Evolutionary conservation across 257 asterid species (phyloP), one percentile per base, ranked within the genome.

Genomic region (Ilex aquifolium): DNA sequence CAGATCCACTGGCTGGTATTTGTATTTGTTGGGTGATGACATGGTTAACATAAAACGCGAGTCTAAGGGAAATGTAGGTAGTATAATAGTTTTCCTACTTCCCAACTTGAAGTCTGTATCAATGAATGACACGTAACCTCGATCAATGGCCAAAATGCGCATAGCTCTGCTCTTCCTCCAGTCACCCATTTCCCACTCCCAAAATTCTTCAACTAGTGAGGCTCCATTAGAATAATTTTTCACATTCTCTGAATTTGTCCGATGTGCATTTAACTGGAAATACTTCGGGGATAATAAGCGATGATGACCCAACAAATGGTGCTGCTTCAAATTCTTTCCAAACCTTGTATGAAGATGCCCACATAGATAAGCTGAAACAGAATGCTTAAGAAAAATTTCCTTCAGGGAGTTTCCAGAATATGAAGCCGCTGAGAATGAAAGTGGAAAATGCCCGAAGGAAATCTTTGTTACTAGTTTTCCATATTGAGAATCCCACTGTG

Each of bases 161-260:
- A 93, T 87, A 31, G 83, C 75, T 81, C 96, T 67, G 73, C 78
- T 84, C 74, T 72, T 77, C 60, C 91, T 83, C 99, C 97, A 93
- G 66, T 93, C 99, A 39, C 97, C 96, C 95, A 90, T 85, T 79
- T 93, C 95, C 87, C 77, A 83, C 72, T 93, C 99, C 99, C 99
- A 93, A 80, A 93, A 93, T 17, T 74, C 95, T 40, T 79, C 65
- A 51, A 30, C 32, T 58, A 69, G 54, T 42, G 65, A 54, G 57
- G 63, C 75, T 66, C 13, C 59, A 27, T 58, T 57, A 17, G 88
- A 73, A 74, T 85, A 81, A 72, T 60, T 73, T 15, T 61, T 72
- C 31, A 71, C 16, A 56, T 68, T 64, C 29, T 53, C 67, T 13
- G 70, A 68, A 70, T 79, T 65, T 31, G 63, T 17, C 59, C 73